Evolutionary conservation across 495 filamentous ascomycete genomes (phyloP).

Genomic region (Penicillium subrubescens): DNA sequence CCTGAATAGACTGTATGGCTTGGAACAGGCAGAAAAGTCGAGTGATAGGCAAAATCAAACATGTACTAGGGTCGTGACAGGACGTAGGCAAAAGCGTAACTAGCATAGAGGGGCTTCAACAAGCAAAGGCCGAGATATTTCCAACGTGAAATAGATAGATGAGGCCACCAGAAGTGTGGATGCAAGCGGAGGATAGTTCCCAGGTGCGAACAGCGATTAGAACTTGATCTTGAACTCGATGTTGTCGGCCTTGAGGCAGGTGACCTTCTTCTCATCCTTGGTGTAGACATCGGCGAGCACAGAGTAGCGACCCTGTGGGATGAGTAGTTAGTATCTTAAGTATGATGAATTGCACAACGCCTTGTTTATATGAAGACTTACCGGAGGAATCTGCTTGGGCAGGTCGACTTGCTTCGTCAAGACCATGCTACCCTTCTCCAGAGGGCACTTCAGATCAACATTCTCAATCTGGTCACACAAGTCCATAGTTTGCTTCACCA

Average conservation of each 20-base stretch:
- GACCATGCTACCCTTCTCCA: conserved; percentile 70
- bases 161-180: conserved; percentile 18
- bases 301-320: conserved; percentile 77
- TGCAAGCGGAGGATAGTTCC: conserved; percentile 8
- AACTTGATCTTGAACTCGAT: conserved; percentile 37
- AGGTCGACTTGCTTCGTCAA: conserved; percentile 82
- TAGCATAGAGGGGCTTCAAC: conserved; percentile 1
- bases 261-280: conserved; percentile 67
- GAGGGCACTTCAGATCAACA: conserved; percentile 85
- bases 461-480: conserved; percentile 87
- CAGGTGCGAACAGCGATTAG: conserved; percentile 6
- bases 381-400: conserved; percentile 85
- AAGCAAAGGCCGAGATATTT: conserved; percentile 7
- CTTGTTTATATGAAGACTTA: conserved; percentile 49
- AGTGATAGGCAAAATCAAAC: conserved; percentile 7
- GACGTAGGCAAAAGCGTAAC: conserved; percentile 21
- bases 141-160: conserved; percentile 3
- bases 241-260: conserved; percentile 71
- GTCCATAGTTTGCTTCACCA: conserved; percentile 76
- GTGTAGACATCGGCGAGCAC: conserved; percentile 84
- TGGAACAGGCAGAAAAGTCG: conserved; percentile 3
- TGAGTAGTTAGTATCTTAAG: conserved; percentile 10
- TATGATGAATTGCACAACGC: too few relatives aligned
- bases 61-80: conserved; percentile 21
- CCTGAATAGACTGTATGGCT: conserved; percentile 7